A percentile compares a stretch with the other conserved stretches of the same genome.
Conservation (phyloP, 1,284 basidiomycete genomes). For the Kalmanozyma brasiliensis region DNA sequence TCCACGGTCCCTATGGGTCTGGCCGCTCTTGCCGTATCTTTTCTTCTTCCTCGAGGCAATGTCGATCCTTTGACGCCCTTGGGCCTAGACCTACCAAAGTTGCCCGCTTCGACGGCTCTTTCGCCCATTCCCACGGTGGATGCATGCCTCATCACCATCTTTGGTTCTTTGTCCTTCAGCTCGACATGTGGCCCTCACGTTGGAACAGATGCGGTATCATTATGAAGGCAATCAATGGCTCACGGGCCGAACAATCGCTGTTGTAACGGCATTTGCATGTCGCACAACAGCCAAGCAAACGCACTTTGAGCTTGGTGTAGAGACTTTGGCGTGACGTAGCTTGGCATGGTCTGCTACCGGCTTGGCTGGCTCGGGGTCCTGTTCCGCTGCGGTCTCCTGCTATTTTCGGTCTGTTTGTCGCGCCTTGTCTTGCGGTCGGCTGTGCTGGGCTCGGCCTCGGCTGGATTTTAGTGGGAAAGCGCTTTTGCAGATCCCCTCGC, state of each 20-base stretch:
- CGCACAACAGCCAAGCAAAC: neutral
- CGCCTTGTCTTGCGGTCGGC: neutral
- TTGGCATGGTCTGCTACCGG: slow-evolving; percentile 4
- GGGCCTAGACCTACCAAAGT: neutral
- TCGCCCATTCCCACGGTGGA: too few species aligned
- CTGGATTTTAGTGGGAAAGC: neutral
- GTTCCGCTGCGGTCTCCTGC: neutral
- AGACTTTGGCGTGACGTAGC: slow-evolving; percentile 37
- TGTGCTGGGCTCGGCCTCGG: slow-evolving; percentile 10
- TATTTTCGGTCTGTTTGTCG: slow-evolving; percentile 21
- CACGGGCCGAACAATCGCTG: neutral
- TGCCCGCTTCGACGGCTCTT: neutral
- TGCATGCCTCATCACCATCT: too few species aligned
- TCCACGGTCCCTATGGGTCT: too few species aligned
- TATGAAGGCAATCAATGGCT: too few species aligned
- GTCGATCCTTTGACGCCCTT: neutral
- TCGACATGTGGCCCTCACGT: too few species aligned
- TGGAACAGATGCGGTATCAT: too few species aligned
- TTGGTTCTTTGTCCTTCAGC: too few species aligned
- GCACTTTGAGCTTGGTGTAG: slow-evolving; percentile 4
- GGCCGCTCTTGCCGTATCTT: neutral
- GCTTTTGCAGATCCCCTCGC: slow-evolving; percentile 8
- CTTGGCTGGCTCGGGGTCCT: too few species aligned
- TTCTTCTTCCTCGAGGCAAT: neutral
- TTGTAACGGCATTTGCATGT: neutral